Evolutionary conservation across 1,139 yeast species (phyloP), one percentile per base, ranked within the genome.

Genomic region (Meyerozyma athensensis): DNA sequence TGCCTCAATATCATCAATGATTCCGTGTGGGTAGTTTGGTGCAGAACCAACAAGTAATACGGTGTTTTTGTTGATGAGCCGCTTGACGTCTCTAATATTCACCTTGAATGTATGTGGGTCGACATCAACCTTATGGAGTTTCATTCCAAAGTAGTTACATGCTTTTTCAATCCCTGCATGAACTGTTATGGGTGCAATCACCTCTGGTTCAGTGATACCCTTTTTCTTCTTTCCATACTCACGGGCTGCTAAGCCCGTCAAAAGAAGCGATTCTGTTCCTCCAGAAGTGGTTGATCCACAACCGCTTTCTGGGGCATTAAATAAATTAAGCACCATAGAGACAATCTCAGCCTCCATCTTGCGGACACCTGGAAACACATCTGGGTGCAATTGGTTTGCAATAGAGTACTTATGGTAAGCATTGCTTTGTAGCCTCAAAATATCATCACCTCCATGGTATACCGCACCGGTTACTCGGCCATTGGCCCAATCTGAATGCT

Each of bases 91-190:
- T 1, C 58, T 56, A 16, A 83, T 54, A 51, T 89, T 81, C 8
- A 86, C 96, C 56, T 83, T 65, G 56, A 59, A 83, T 4, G 90
- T 79, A 5, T 54, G 59, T 0, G 86, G 81, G 50, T 84, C 90
- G 35, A 90, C 51, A 17, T 84, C 90, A 6, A 84, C 96, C 51
- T 86, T 86, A 47, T 83, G 85, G 21, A 90, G 65, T 46, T 77
- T 86, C 72, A 92, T 90, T 3, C 86, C 86, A 58, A 92, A 92
- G 61, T 92, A 92, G 54, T 78, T 81, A 32, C 95, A 83, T 1
- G 97, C 98, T 61, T 92, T 92, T 56, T 87, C 94, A 44, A 92
- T 83, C 2, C 96, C 98, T 4, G 98, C 98, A 61, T 92, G 98
- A 4, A 90, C 80, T 0, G 97, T 86, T 7, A 69, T 68, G 0